Conservation (phyloP, 331 rosid species). For the Cydonia oblonga region DNA sequence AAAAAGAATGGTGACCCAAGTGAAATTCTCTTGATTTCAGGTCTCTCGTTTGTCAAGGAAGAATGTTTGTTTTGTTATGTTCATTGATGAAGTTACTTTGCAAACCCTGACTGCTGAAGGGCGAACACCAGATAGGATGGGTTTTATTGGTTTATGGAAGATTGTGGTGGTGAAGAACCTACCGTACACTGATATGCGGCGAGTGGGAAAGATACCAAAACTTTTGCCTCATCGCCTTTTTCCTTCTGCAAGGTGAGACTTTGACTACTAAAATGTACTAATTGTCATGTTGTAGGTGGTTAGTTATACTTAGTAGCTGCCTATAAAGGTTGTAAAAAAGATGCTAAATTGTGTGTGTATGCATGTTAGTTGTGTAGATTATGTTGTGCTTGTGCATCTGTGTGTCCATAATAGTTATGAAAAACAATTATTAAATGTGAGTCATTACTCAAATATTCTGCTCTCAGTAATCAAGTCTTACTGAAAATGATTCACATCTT, state of each 20-base stretch:
- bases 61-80: constrained; percentile 89
- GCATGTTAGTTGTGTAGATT: neutral
- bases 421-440: neutral
- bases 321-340: neutral
- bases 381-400: neutral
- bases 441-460: neutral
- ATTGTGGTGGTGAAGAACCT: constrained; percentile 70
- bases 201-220: constrained; percentile 93
- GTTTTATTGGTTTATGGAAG: constrained; percentile 87
- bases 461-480: neutral
- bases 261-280: neutral
- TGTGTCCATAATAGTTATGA: neutral
- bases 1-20: neutral
- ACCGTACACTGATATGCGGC: constrained; percentile 76
- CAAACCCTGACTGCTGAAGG: constrained; percentile 62
- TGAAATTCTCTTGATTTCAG: constrained; percentile 29
- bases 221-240: constrained; percentile 83
- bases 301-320: neutral
- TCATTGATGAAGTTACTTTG: constrained; percentile 65
- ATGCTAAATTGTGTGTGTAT: neutral
- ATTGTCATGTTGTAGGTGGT: neutral
- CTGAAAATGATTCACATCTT: neutral
- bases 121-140: constrained; percentile 53
- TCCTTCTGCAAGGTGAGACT: constrained; percentile 79
- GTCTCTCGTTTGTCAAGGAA: constrained; percentile 72